Conservation (phyloP, 805 yeast species). For the Starmerella powellii region DNA sequence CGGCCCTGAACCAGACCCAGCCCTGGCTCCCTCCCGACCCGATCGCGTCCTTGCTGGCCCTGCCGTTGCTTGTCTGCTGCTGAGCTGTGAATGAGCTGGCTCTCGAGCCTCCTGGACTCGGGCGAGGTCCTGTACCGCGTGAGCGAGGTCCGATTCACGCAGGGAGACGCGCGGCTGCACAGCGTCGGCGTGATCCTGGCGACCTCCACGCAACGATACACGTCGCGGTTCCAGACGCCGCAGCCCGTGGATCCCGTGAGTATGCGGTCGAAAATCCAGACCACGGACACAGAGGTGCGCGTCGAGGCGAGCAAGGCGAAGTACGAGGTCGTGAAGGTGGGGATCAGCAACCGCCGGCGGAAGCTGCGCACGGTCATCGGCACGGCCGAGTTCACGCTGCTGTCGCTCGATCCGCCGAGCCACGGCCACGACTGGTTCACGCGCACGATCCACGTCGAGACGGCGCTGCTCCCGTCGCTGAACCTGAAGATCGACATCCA, state of each 20-base stretch:
- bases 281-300: slow-evolving; percentile 20
- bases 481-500: slow-evolving; percentile 20
- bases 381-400: slow-evolving; percentile 14
- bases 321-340: slow-evolving; percentile 8
- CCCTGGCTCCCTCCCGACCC: too few relatives aligned
- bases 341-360: slow-evolving; percentile 19
- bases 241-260: slow-evolving; percentile 24
- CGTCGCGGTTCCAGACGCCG: slow-evolving; percentile 15
- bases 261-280: slow-evolving; percentile 18
- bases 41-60: too few relatives aligned
- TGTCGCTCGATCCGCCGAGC: slow-evolving; percentile 7
- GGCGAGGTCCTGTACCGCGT: slow-evolving; percentile 11
- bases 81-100: slow-evolving; percentile 20
- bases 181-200: slow-evolving; percentile 18
- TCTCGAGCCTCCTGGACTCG: slow-evolving; percentile 10
- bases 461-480: slow-evolving; percentile 18
- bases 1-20: too few relatives aligned
- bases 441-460: slow-evolving; percentile 13
- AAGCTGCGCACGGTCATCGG: slow-evolving; percentile 22
- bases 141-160: slow-evolving; percentile 23
- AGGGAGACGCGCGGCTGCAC: slow-evolving; percentile 18
- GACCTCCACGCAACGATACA: slow-evolving; percentile 19
- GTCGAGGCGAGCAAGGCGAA: slow-evolving; percentile 8
- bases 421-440: slow-evolving; percentile 1
- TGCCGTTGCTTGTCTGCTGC: too few relatives aligned